Conservation (phyloP, 179 eudicot species). For the Spergularia azorica region DNA sequence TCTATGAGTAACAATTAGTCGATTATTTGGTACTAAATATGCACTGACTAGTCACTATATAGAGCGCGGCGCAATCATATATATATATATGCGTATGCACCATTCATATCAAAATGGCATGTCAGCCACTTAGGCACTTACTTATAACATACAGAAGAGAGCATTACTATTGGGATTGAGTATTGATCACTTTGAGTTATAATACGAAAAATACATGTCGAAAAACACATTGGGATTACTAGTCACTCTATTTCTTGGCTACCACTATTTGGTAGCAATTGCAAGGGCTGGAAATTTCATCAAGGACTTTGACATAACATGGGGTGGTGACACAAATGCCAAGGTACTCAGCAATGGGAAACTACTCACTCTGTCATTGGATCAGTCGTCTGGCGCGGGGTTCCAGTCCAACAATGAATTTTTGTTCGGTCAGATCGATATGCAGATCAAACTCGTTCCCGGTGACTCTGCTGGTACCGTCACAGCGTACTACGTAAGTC, state of each 20-base stretch:
- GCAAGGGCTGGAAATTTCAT: conserved; percentile 17
- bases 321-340: conserved; percentile 28
- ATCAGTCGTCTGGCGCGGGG: conserved; percentile 27
- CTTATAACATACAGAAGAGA: too few species aligned
- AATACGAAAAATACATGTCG: neutral
- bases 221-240: neutral
- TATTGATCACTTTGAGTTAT: too few species aligned
- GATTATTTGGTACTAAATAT: too few species aligned
- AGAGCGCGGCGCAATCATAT: too few species aligned
- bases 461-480: conserved; percentile 32
- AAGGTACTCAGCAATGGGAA: conserved; percentile 21
- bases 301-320: conserved; percentile 25
- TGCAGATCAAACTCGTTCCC: conserved; percentile 33
- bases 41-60: too few species aligned
- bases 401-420: conserved; percentile 29
- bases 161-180: too few species aligned
- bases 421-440: conserved; percentile 25
- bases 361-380: conserved; percentile 28
- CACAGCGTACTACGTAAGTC: conserved; percentile 27
- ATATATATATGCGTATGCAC: too few species aligned
- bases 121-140: too few species aligned
- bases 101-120: too few species aligned
- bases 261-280: neutral
- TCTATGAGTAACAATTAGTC: too few species aligned
- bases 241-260: conserved; percentile 4